phyloP scores from a whole-genome alignment of 345 rosid genomes.

The Brassica nigra region DNA sequence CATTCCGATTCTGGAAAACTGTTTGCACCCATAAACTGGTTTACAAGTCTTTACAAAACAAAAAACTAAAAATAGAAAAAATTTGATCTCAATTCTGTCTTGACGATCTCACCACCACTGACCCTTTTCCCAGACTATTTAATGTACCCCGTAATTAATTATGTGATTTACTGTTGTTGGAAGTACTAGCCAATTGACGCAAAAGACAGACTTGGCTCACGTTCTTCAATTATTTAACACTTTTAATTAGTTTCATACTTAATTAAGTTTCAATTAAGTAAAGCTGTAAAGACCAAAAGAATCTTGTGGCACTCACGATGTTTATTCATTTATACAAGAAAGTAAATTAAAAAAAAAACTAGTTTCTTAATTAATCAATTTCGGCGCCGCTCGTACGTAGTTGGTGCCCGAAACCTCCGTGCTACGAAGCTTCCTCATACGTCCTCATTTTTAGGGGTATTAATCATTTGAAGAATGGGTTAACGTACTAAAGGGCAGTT shows the following conservation, averaged over 20 bases:
- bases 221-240: slow-evolving; percentile 27
- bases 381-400: slow-evolving; percentile 41
- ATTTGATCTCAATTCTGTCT: not conserved
- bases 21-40: too few species aligned
- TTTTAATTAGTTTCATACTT: slow-evolving; percentile 22
- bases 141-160: not conserved
- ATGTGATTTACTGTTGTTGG: slow-evolving; percentile 9
- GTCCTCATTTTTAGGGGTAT: not conserved
- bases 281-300: slow-evolving; percentile 21
- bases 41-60: too few species aligned
- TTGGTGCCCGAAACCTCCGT: slow-evolving; percentile 51
- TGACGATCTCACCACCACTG: not conserved
- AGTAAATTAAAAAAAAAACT: not conserved
- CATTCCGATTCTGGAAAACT: not conserved
- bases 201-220: slow-evolving; percentile 52
- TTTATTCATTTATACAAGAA: not conserved
- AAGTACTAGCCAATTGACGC: slow-evolving; percentile 25
- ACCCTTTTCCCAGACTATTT: not conserved
- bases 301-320: slow-evolving; percentile 48
- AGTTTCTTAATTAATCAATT: slow-evolving; percentile 1
- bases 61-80: too few species aligned
- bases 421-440: slow-evolving; percentile 47
- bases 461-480: slow-evolving; percentile 35
- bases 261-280: slow-evolving; percentile 23
- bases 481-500: slow-evolving; percentile 5